Base-by-base conservation (phyloP, 75 land plant species). In the Adiantum capillusveneris region DNA sequence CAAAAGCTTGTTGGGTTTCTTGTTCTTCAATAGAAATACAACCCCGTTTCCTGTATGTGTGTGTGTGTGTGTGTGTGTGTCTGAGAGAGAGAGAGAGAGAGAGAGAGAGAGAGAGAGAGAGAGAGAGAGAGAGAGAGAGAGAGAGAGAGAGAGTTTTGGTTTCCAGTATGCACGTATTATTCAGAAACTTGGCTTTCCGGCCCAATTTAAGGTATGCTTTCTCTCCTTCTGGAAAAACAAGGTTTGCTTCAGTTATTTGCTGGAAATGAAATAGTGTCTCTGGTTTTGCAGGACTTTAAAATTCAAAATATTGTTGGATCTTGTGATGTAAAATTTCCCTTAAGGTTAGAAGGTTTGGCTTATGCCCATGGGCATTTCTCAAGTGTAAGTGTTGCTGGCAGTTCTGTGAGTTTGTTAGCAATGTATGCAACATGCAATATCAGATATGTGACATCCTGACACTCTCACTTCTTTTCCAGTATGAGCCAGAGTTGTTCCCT, bases 401-500 rank as follows among this genome's bases (percentile, higher is more conserved):
- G n/a, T n/a, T n/a, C 44, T 43, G 44, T 43, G 17, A n/a, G n/a
- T n/a, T n/a, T n/a, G n/a, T n/a, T n/a, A n/a, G n/a, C n/a, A n/a
- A n/a, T n/a, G 37, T 34, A 9, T 34, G 37, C 3, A 34, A 34
- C 9, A 34, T 34, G 37, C 37, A 34, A 5, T 5, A 34, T 34
- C 37, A 34, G 3, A 34, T 34, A 9, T 39, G 13, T 39, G 42
- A 39, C 42, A 39, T 39, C 13, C 61, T 54, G n/a, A n/a, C 36
- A 0, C 56, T 39, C 25, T n/a, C n/a, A n/a, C n/a, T n/a, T 55
- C 64, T 25, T 44, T 44, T 59, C 60, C 80, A 90, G 96, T 91
- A 91, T 66, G 97, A 91, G 64, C 97, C 97, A 63, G 97, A 91
- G 51, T 71, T 87, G 44, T 91, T 91, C 61, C 97, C 97, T 7